These are phyloP conservation scores for Tausonia pullulans DNA, from an alignment of 1,284 basidiomycete species.

Conservation along the genomic window DNA sequence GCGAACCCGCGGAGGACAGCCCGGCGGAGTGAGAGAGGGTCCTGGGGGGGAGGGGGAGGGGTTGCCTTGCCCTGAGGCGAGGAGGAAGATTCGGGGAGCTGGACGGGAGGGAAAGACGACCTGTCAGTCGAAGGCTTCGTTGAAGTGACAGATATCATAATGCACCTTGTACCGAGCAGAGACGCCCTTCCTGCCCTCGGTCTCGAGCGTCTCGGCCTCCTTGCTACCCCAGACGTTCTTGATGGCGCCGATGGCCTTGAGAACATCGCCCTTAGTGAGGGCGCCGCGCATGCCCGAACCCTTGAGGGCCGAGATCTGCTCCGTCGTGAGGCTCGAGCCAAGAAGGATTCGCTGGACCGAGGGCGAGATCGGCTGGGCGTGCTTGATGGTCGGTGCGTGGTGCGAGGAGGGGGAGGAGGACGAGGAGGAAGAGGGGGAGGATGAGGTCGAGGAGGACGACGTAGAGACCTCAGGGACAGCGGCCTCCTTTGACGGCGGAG, in stretches of 20 bases:
- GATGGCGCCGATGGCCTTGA: slow-evolving; percentile 60
- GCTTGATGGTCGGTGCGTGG: slow-evolving; percentile 6
- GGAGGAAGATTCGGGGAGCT: background rate
- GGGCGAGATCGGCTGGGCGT: slow-evolving; percentile 17
- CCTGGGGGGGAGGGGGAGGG: slow-evolving; percentile 9
- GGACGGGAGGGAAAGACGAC: background rate
- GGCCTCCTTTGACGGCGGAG: slow-evolving; percentile 13
- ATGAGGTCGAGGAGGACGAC: slow-evolving; percentile 29
- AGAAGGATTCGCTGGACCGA: slow-evolving; percentile 26
- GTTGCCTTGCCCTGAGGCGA: background rate
- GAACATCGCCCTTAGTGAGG: slow-evolving; percentile 82
- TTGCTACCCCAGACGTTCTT: slow-evolving; percentile 45
- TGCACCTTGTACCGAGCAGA: slow-evolving; percentile 5
- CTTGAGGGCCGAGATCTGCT: slow-evolving; percentile 35
- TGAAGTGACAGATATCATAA: background rate
- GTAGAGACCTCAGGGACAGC: slow-evolving; percentile 23
- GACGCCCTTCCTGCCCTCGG: slow-evolving; percentile 1
- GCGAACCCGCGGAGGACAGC: slow-evolving; percentile 7
- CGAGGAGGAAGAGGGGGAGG: slow-evolving; percentile 28
- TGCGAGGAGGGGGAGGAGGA: background rate
- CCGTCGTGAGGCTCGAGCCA: slow-evolving; percentile 32
- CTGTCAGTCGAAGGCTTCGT: too few species aligned
- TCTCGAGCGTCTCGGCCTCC: slow-evolving; percentile 11
- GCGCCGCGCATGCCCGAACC: slow-evolving; percentile 74
- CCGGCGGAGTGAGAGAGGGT: slow-evolving; percentile 9